Percentiles rank a stretch among this genome's conserved stretches.
phyloP scores from a whole-genome alignment of 1,139 yeast species.

The Debaryomyces coudertii region DNA sequence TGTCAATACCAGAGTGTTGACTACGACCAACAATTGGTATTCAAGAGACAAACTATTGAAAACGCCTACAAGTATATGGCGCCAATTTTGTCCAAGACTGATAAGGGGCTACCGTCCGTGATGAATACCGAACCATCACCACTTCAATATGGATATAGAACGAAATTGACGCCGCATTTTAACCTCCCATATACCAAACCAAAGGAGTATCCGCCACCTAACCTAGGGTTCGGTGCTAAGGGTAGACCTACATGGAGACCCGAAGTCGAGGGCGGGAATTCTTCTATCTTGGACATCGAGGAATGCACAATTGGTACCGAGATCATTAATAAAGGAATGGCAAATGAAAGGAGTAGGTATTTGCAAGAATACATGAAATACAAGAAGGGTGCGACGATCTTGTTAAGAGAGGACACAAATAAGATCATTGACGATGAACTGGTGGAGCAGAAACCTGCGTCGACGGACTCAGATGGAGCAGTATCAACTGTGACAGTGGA shows the following conservation, averaged over 20 bases:
- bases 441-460: constrained; percentile 36
- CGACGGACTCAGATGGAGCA: constrained; percentile 41
- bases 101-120: constrained; percentile 56
- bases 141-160: constrained; percentile 72
- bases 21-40: constrained; percentile 69
- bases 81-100: constrained; percentile 37
- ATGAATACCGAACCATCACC: constrained; percentile 80
- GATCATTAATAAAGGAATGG: constrained; percentile 72
- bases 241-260: constrained; percentile 74
- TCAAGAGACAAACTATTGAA: constrained; percentile 72
- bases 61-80: constrained; percentile 87
- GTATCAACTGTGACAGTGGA: constrained; percentile 31
- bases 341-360: constrained; percentile 66
- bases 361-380: constrained; percentile 53
- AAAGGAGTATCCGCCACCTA: constrained; percentile 55
- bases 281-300: constrained; percentile 78
- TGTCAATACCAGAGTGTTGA: constrained; percentile 87
- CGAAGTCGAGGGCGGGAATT: constrained; percentile 52
- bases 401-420: constrained; percentile 77
- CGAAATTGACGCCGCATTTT: constrained; percentile 95
- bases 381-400: constrained; percentile 84
- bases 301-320: constrained; percentile 90
- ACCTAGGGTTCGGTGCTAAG: constrained; percentile 86
- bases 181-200: constrained; percentile 67
- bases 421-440: constrained; percentile 31